These are phyloP conservation scores for Tylopilus intermedius DNA, from an alignment of 768 basidiomycete genomes.

Conservation along the genomic window DNA sequence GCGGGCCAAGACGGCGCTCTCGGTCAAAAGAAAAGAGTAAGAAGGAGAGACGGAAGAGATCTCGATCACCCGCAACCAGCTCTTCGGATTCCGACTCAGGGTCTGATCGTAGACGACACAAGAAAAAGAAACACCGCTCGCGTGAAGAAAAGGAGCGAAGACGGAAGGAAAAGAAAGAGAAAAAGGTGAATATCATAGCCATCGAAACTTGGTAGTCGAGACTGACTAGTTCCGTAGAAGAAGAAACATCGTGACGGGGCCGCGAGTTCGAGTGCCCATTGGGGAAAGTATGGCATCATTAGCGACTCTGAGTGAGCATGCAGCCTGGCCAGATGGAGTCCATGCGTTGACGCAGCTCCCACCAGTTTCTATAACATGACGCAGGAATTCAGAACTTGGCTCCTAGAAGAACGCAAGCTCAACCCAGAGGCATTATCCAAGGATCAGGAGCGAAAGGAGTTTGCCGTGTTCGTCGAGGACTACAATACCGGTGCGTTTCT, in stretches of 20 bases:
- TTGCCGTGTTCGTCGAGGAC: conserved; percentile 76
- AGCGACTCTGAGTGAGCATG: conserved; percentile 71
- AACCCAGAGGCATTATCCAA: conserved; percentile 87
- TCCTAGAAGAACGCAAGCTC: conserved; percentile 86
- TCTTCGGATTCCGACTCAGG: conserved; percentile 33
- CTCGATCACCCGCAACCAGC: conserved; percentile 38
- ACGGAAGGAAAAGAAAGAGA: conserved; percentile 66
- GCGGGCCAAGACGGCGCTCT: conserved; percentile 29
- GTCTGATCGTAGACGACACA: conserved; percentile 35
- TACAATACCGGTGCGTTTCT: conserved; percentile 64
- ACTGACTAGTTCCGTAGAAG: conserved; percentile 41
- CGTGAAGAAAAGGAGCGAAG: conserved; percentile 48
- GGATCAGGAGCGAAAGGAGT: conserved; percentile 83
- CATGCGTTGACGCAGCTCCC: conserved; percentile 11
- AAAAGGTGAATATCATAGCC: conserved; percentile 43
- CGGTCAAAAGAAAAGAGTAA: conserved; percentile 31
- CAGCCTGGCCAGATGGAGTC: not conserved
- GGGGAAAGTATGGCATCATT: conserved; percentile 90
- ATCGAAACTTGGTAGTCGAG: not conserved
- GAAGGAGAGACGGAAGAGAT: conserved; percentile 30
- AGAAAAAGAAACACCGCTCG: conserved; percentile 42
- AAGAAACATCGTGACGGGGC: conserved; percentile 40
- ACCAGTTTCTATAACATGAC: conserved; percentile 74
- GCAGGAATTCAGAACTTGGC: conserved; percentile 87
- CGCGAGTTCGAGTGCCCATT: conserved; percentile 50